A percentile compares a stretch with the other conserved stretches of the same genome.
These are phyloP conservation scores for Salix udensis DNA, from an alignment of 345 rosid genomes.

Conservation along the genomic window DNA sequence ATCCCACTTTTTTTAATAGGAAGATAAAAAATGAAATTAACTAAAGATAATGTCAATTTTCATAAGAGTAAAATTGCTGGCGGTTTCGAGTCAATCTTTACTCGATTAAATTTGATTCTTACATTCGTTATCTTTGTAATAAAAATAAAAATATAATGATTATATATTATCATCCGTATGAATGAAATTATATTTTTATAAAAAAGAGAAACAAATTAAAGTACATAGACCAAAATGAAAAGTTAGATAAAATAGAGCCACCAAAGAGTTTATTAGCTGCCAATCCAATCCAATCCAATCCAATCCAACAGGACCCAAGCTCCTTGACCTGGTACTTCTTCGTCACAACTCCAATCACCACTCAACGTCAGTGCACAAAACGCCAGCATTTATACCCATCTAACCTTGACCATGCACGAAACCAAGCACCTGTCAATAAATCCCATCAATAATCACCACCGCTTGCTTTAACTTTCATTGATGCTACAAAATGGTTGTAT, in stretches of 20 bases:
- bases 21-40: no score
- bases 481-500: neutral
- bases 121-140: no score
- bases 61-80: accelerated
- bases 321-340: neutral
- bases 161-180: no score
- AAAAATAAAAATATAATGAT: no score
- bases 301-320: neutral
- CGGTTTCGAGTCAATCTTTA: no score
- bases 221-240: neutral
- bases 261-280: neutral
- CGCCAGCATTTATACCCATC: neutral
- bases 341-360: neutral
- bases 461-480: neutral
- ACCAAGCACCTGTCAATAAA: neutral
- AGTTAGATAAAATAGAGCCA: neutral
- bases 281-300: neutral
- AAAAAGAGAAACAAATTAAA: neutral
- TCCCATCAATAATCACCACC: neutral
- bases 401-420: neutral
- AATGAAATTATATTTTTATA: no score
- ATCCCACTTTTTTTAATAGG: no score
- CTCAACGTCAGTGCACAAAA: neutral
- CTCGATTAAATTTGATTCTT: no score
- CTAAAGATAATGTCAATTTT: no score